Conservation (phyloP, 306 rosid species). For the Rosa lucieae region DNA sequence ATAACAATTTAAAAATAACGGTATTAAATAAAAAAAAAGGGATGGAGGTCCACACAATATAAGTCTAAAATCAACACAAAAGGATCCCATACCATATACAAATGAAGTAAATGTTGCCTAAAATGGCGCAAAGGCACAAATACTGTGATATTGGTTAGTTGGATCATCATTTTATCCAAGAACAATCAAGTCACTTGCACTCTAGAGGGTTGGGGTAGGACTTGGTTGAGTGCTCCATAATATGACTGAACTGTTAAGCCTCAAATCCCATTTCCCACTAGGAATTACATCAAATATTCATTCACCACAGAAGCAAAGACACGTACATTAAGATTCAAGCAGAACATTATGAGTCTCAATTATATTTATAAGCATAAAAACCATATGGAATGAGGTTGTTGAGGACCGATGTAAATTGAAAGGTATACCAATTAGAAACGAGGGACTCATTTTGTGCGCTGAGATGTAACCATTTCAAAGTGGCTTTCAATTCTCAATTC, state of each 20-base stretch:
- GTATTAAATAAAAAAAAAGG: no score
- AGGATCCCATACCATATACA: not conserved
- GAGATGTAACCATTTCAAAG: conserved; percentile 11
- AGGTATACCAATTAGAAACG: not conserved
- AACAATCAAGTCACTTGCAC: not conserved
- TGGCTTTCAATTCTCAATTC: conserved; percentile 3
- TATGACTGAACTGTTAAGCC: not conserved
- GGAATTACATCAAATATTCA: not conserved
- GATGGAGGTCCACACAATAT: no score
- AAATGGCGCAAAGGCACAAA: not conserved
- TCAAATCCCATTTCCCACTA: not conserved
- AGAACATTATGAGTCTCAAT: not conserved
- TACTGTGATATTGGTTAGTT: not conserved
- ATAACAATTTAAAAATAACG: no score
- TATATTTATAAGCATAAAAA: not conserved
- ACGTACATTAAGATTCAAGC: not conserved
- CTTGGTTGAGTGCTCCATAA: not conserved
- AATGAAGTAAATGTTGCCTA: not conserved
- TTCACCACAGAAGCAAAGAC: not conserved
- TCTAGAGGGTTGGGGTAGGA: not conserved
- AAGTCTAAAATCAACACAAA: no score
- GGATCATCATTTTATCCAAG: not conserved
- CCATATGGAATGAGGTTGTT: not conserved
- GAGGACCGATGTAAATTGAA: not conserved
- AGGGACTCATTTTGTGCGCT: not conserved